A percentile compares a stretch with the other conserved stretches of the same genome.
phyloP scores from a whole-genome alignment of 805 yeast genomes.

The Zygosaccharomyces bailii region DNA sequence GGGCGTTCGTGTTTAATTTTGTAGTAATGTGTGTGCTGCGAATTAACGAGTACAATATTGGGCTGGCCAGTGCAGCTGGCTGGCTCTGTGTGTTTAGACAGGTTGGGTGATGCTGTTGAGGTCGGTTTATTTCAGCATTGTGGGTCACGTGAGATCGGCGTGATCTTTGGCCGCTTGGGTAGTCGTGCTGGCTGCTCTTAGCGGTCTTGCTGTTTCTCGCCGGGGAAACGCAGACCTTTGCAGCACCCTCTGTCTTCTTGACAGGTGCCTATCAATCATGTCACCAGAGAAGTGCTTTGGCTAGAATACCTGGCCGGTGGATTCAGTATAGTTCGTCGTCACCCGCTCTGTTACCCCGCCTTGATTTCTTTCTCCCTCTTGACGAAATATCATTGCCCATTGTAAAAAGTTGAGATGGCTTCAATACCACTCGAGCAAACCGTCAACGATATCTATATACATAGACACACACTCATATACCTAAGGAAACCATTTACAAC shows the following conservation, averaged over 20 bases:
- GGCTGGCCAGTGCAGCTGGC: not conserved
- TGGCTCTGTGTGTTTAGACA: not conserved
- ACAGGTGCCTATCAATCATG: too few species aligned
- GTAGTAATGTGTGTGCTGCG: constrained; percentile 4
- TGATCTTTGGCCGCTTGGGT: too few species aligned
- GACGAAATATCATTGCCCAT: not conserved
- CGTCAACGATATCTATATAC: not conserved
- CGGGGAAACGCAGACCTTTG: too few species aligned
- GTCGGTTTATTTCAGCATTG: too few species aligned
- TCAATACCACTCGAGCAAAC: not conserved
- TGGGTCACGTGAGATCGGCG: not conserved
- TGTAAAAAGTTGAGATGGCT: not conserved
- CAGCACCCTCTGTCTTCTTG: too few species aligned
- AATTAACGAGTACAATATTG: not conserved
- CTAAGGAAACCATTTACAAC: not conserved
- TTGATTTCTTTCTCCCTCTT: not conserved
- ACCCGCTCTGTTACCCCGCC: too few species aligned
- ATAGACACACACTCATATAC: not conserved
- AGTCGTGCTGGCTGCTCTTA: too few species aligned
- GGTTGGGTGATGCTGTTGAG: too few species aligned
- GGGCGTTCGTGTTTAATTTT: not conserved
- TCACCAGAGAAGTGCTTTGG: too few species aligned
- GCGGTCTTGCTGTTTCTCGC: too few species aligned
- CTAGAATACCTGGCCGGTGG: too few species aligned
- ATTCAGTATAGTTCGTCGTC: too few species aligned